Base-by-base conservation (phyloP, 2,329 filamentous ascomycete genomes). In the Neofusicoccum cordaticola region DNA sequence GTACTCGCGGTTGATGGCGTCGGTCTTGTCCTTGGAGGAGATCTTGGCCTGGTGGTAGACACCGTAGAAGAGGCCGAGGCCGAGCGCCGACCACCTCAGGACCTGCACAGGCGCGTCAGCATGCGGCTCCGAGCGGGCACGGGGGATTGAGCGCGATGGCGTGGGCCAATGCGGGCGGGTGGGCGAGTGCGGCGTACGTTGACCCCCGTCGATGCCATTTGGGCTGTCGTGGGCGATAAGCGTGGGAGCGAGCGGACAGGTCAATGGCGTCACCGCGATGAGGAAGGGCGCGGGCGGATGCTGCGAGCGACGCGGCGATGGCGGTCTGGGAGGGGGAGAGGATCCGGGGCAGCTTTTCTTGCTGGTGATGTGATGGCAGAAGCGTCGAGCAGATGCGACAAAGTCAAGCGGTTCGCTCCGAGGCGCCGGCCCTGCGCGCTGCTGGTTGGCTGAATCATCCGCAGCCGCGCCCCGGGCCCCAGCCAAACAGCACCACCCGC, bases 21-120 rank as follows among this genome's bases (percentile, higher is more conserved):
- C 84, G 67, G 85, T 81, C 81, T 88, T 90, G 75, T 93, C 88
- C 74, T 86, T 80, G 65, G 90, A 80, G 71, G 83, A 89, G 80
- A 99, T 90, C 68, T 87, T 86, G 76, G 90, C 85, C 84, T 99
- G 95, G 84, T 97, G 94, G 81, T 89, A 91, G 84, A 97, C 88
- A 79, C 95, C 95, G 84, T 99, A 99, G 83, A 97, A 89, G 78
- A 98, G 83, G 78, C 95, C 95, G 75, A 92, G 85, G 76, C 89
- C 91, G 71, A 99, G 91, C 78, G 93, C 93, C 77, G 93, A 94
- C 86, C 94, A 99, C 82, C 95, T 93, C 80, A 98, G 87, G 80
- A 99, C 94, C 95, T 99, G 80, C 65, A 39, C 35, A 62, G 68
- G 66, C 17, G 47, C 34, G 50, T 62, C 57, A 62, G 64, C 39